Conservation (phyloP, 2,329 filamentous ascomycete genomes). For the Myrmaecium sp. region DNA sequence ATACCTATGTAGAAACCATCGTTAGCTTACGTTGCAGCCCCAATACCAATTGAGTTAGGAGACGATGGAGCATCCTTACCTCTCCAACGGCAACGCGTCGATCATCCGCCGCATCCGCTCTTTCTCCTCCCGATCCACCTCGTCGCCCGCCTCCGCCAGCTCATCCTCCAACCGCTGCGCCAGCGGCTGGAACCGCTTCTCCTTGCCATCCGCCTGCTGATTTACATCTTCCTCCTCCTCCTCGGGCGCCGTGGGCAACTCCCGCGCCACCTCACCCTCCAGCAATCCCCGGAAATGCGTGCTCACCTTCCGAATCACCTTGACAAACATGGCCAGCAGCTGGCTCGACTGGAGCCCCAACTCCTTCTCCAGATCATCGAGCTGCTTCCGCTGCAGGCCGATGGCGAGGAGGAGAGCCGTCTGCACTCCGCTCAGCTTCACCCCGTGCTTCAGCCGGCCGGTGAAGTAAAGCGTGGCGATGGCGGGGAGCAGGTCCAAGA, state of each 20-base stretch:
- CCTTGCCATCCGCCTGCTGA: slow-evolving; percentile 49
- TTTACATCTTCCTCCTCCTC: slow-evolving; percentile 36
- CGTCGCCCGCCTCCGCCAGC: slow-evolving; percentile 65
- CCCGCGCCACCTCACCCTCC: slow-evolving; percentile 43
- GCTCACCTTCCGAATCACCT: slow-evolving; percentile 78
- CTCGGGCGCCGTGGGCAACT: slow-evolving; percentile 28
- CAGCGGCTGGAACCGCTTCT: slow-evolving; percentile 49
- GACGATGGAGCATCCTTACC: slow-evolving; percentile 37
- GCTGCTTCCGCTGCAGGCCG: slow-evolving; percentile 75
- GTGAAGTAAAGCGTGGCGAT: slow-evolving; percentile 76
- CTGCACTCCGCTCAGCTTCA: slow-evolving; percentile 69
- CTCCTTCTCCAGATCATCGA: slow-evolving; percentile 68
- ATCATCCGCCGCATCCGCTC: slow-evolving; percentile 79
- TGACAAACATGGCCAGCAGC: slow-evolving; percentile 91
- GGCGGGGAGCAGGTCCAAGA: slow-evolving; percentile 75
- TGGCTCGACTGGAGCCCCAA: slow-evolving; percentile 58
- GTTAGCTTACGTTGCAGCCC: too few species aligned
- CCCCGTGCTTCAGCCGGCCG: slow-evolving; percentile 47
- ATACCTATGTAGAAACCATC: slow-evolving; percentile 14
- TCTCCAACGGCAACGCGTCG: slow-evolving; percentile 74
- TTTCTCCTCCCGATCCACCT: slow-evolving; percentile 52
- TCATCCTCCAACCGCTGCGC: slow-evolving; percentile 60
- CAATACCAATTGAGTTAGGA: slow-evolving; percentile 1
- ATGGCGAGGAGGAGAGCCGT: slow-evolving; percentile 67
- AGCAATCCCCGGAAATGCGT: slow-evolving; percentile 60